Conservation (phyloP, 2,329 filamentous ascomycete genomes). For the Parascedosporium putredinis region DNA sequence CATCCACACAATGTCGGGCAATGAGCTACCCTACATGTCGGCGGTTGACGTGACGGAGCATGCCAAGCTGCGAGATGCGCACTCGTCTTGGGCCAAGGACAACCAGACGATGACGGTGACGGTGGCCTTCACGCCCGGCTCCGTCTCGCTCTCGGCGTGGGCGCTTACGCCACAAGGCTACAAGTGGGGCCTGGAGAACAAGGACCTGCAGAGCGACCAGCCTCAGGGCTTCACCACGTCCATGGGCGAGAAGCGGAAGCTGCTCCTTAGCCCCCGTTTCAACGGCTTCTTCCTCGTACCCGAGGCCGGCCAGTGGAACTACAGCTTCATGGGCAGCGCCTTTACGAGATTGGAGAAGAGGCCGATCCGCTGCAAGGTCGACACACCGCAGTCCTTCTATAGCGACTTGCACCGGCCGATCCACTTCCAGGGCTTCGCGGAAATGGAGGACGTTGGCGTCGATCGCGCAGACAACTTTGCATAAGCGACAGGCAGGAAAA, state of each 20-base stretch:
- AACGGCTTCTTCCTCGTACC: conserved; percentile 94
- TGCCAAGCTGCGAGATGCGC: conserved; percentile 75
- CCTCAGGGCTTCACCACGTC: conserved; percentile 84
- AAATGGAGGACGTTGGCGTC: conserved; percentile 94
- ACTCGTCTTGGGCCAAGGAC: conserved; percentile 60
- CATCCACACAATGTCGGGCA: conserved; percentile 91
- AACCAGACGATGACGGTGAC: conserved; percentile 90
- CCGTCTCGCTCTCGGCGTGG: conserved; percentile 90
- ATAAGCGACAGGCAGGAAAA: conserved; percentile 38
- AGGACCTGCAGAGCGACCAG: conserved; percentile 82
- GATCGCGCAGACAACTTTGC: conserved; percentile 90
- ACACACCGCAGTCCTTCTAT: conserved; percentile 85
- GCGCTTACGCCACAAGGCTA: conserved; percentile 83
- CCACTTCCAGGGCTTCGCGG: conserved; percentile 95
- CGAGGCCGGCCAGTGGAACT: conserved; percentile 87
- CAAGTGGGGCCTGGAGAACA: conserved; percentile 96
- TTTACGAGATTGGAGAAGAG: conserved; percentile 88
- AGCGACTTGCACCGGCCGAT: conserved; percentile 83
- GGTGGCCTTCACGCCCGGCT: conserved; percentile 92
- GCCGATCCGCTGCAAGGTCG: conserved; percentile 81
- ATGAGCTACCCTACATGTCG: conserved; percentile 94
- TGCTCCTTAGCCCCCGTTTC: conserved; percentile 86
- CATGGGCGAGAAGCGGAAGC: conserved; percentile 92
- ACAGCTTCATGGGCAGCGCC: conserved; percentile 89
- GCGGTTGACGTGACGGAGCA: conserved; percentile 92